phyloP scores from a whole-genome alignment of 768 basidiomycete species.

The Cystofilobasidium bisporidii region DNA sequence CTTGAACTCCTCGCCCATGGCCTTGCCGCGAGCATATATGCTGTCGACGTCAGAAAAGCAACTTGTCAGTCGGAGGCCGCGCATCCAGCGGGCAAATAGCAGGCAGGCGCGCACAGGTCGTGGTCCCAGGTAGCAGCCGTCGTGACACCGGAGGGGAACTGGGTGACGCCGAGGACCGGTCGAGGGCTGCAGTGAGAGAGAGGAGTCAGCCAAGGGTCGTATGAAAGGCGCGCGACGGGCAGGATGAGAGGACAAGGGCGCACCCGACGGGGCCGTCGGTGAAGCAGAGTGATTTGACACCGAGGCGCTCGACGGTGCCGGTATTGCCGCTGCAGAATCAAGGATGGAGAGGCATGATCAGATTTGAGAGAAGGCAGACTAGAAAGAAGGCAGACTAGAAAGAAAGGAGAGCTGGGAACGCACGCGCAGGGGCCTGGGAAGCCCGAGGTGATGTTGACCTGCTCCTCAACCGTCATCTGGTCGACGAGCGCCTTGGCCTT shows the following conservation, averaged over 20 bases:
- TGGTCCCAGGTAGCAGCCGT: conserved; percentile 23
- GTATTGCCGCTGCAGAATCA: conserved; percentile 19
- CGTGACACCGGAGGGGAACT: conserved; percentile 25
- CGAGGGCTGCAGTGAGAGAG: not conserved
- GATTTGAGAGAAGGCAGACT: no score
- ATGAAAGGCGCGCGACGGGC: not conserved
- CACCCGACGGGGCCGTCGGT: conserved; percentile 14
- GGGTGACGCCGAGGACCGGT: conserved; percentile 15
- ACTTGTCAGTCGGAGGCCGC: no score
- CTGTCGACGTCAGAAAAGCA: not conserved
- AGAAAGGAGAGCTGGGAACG: not conserved
- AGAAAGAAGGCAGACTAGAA: not conserved
- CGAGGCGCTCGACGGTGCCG: conserved; percentile 18
- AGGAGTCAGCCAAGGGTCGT: conserved; percentile 1
- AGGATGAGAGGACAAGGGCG: not conserved
- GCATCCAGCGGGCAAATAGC: no score
- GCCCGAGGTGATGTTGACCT: conserved; percentile 20
- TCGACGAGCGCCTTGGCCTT: conserved; percentile 22
- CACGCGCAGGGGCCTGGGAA: conserved; percentile 15
- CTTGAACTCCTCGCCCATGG: conserved; percentile 71
- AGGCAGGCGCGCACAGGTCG: conserved; percentile 22
- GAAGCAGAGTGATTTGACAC: conserved; percentile 17
- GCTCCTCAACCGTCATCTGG: conserved; percentile 27
- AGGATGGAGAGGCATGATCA: no score
- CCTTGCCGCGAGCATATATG: conserved; percentile 63